A percentile compares a stretch with the other conserved stretches of the same genome.
phyloP scores from a whole-genome alignment of 2,329 filamentous ascomycete genomes.

The Scedosporium minutisporum region DNA sequence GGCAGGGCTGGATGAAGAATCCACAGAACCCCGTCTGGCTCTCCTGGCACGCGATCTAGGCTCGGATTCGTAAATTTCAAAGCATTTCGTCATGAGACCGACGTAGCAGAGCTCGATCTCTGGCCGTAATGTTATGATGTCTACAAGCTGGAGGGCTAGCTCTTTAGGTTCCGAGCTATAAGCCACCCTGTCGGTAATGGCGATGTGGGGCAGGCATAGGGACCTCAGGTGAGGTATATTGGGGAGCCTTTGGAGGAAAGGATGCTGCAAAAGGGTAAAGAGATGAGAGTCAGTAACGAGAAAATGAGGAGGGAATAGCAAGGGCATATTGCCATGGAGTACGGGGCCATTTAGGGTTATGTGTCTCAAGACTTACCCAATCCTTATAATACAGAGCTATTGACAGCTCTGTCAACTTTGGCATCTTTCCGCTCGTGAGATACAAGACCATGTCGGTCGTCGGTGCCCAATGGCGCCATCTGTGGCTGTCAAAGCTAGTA shows the following conservation, averaged over 20 bases:
- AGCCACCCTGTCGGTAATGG: constrained; percentile 45
- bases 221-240: constrained; percentile 60
- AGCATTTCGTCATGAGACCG: constrained; percentile 68
- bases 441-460: constrained; percentile 60
- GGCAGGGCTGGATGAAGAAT: constrained; percentile 9
- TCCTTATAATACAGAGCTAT: constrained; percentile 65
- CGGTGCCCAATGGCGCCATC: constrained; percentile 51
- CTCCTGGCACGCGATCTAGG: constrained; percentile 27
- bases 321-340: neutral
- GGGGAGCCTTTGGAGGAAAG: constrained; percentile 66
- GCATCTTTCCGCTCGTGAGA: constrained; percentile 69
- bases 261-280: constrained; percentile 44
- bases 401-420: constrained; percentile 58
- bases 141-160: constrained; percentile 65
- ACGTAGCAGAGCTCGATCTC: constrained; percentile 72
- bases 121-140: constrained; percentile 66
- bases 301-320: constrained; percentile 9
- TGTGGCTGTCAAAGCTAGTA: neutral
- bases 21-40: constrained; percentile 12
- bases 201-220: constrained; percentile 60
- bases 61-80: constrained; percentile 64
- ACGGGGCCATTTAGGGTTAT: neutral
- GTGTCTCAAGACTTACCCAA: constrained; percentile 51
- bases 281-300: neutral
- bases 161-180: constrained; percentile 51